Base-by-base conservation (phyloP, 345 rosid species). In the Eucalyptus cloeziana region DNA sequence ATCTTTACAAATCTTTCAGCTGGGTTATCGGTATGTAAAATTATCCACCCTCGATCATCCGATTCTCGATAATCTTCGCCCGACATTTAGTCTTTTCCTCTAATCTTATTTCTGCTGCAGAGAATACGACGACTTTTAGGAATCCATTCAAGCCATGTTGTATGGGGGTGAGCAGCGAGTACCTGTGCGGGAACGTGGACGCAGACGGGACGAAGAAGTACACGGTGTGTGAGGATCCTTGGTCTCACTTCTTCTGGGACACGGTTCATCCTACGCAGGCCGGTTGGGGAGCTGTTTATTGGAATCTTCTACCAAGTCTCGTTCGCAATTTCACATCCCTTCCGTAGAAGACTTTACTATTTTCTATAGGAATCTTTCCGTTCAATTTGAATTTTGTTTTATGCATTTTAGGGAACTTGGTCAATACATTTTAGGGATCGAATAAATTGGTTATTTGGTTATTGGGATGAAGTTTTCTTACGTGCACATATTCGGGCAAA, bases 1-100 rank as follows among this genome's bases (percentile, higher is more conserved):
- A 95, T 90, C 88, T 95, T 30, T 80, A 91, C 86, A 15, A 49
- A 3, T 92, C 95, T 50, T 94, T 95, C 89, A 30, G 45, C 56
- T 86, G 51, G 30, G 54, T 62, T 37, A 47, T 87, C 45, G 47
- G 83, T 76, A 37, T 6, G 47, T 37, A 17, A 19, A 76, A 76
- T 21, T 10, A 27, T 76, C 4, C 13, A 37, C 45, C 47, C 45
- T 17, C 12, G 79, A 30, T 64, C 40, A 16, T 69, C 43, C 24
- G 80, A 69, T 69, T 13, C 76, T 64, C 76, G 37, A 37, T 64
- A 30, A 30, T 30, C 33, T 64, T 64, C 19, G 37, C 37, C 37
- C 15, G 76, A 64, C 37, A 30, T n/a, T 56, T 22, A 56, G 6
- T 56, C 21, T 67, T 4, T 67, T 16, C 40, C 80, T 69, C 47